Evolutionary conservation across 2,329 filamentous ascomycete species (phyloP), one percentile per base, ranked within the genome.

Genomic region (Aspergillaceae sp.): DNA sequence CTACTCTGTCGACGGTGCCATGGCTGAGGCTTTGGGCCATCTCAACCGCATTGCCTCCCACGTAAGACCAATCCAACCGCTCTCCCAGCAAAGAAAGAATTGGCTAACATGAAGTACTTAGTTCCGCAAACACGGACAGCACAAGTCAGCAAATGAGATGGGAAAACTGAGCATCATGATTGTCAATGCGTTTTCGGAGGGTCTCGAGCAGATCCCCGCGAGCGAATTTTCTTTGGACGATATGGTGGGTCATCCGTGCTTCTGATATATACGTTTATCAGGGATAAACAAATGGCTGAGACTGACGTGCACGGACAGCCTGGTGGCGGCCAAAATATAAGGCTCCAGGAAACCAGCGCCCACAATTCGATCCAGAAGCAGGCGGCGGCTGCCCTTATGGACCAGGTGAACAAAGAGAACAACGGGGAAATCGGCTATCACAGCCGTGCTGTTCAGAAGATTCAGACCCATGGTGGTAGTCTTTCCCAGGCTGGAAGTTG

Each of bases 71-170:
- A 29, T n/a, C 11, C 9, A 4, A 30, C 30, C 7, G 3, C 3
- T 6, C 29, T 41, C 19, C 19, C 19, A 19, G 19, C 19, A 5
- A 8, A 26, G 6, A 9, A 8, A 9, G 11, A 8, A 8, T 38
- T 38, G 36, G 29, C 28, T 41, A n/a, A 29, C 9, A 11, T n/a
- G 4, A n/a, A 32, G 6, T 4, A 41, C 10, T 7, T 29, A 67
- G 65, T 56, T 68, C 43, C 60, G 60, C 34, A 48, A 50, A 40
- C 52, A 61, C 46, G 54, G 56, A 28, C 56, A 59, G 51, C 53
- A 58, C 40, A 51, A 59, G 11, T 53, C 59, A 41, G 63, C 65
- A 29, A 67, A 69, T 49, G 56, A 59, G 29, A 59, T 68, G 41
- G 63, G 62, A 38, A 63, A 62, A 37, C 51, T 61, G 43, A 59